Evolutionary conservation across 257 asterid species (phyloP), one percentile per base, ranked within the genome.

Genomic region (Nemophila menziesii): DNA sequence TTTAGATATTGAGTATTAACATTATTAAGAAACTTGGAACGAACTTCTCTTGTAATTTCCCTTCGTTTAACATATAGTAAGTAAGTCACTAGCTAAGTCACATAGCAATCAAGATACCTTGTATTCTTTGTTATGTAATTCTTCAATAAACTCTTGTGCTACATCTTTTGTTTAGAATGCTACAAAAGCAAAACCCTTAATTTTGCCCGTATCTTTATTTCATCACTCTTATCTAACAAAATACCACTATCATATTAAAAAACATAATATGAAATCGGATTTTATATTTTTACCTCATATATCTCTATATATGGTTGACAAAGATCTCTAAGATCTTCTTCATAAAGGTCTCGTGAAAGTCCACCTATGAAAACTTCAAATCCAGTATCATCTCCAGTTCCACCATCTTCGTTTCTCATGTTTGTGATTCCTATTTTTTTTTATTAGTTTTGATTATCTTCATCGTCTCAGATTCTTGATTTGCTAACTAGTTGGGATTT

Each of bases 121-220:
- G 65, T 71, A 83, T 46, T 87, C 93, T 74, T 80, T 87, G 81
- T 42, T 69, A 43, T 83, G 93, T 42, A 87, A 47, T 33, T 69
- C 92, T 63, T 80, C 89, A 49, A 87, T 87, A 33, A 95, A 74
- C 73, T 78, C 83, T 45, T 82, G 95, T 29, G 92, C 95, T 33
- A 67, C 74, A 45, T 87, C 93, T 63, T 67, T 78, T 17, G 86
- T 73, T 58, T 49, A 68, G 75, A 80, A 87, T 43, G 92, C 92
- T 42, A 87, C 97, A 75, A 87, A 87, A 49, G 97, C 92, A 67
- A 83, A 87, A 29, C 97, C 97, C 69, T 83, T 87, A 68, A 86
- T 78, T 75, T 87, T 93, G 45, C 97, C 97, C 43, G 95, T 87
- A 63, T 80, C 95, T 69, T 77, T 75, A 64, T 87, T 87, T 83